Percentiles rank a stretch among this genome's conserved stretches.
These are phyloP conservation scores for Botryosphaeria dothidea DNA, from an alignment of 2,329 filamentous ascomycete genomes.

Conservation along the genomic window DNA sequence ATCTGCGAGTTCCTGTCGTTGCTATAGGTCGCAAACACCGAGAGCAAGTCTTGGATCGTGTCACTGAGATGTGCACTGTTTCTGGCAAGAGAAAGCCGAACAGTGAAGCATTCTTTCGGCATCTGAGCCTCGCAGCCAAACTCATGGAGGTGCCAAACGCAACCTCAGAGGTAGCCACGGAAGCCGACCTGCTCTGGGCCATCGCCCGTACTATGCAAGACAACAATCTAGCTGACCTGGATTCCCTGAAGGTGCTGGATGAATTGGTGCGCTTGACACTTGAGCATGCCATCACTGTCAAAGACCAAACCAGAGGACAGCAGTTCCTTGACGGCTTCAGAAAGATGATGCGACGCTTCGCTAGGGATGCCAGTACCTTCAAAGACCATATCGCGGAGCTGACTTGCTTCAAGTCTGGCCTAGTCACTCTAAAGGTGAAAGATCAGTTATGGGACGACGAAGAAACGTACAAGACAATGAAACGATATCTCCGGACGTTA, in stretches of 20 bases:
- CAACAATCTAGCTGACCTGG: background rate
- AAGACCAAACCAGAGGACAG: slow-evolving; percentile 35
- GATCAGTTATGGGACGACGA: slow-evolving; percentile 11
- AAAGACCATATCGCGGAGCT: slow-evolving; percentile 10
- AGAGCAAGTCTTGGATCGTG: slow-evolving; percentile 33
- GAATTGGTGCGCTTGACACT: slow-evolving; percentile 30
- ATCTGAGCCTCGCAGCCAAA: slow-evolving; percentile 25
- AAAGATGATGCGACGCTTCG: slow-evolving; percentile 23
- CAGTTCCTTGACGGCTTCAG: slow-evolving; percentile 32
- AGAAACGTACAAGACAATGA: slow-evolving; percentile 19
- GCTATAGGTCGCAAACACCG: slow-evolving; percentile 34
- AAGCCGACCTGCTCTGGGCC: slow-evolving; percentile 7
- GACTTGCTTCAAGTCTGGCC: slow-evolving; percentile 16
- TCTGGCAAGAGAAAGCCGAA: slow-evolving; percentile 6
- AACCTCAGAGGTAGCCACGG: slow-evolving; percentile 30
- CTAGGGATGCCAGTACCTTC: background rate
- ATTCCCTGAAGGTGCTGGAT: slow-evolving; percentile 27
- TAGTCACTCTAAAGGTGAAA: background rate
- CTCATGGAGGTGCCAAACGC: slow-evolving; percentile 39
- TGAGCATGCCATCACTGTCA: slow-evolving; percentile 34
- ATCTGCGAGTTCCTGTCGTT: slow-evolving; percentile 28
- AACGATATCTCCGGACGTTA: slow-evolving; percentile 12
- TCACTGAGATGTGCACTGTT: slow-evolving; percentile 26
- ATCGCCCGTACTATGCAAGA: slow-evolving; percentile 13
- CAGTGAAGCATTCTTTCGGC: slow-evolving; percentile 9